phyloP scores from a whole-genome alignment of 495 filamentous ascomycete species.

The Aspergillus baeticus region DNA sequence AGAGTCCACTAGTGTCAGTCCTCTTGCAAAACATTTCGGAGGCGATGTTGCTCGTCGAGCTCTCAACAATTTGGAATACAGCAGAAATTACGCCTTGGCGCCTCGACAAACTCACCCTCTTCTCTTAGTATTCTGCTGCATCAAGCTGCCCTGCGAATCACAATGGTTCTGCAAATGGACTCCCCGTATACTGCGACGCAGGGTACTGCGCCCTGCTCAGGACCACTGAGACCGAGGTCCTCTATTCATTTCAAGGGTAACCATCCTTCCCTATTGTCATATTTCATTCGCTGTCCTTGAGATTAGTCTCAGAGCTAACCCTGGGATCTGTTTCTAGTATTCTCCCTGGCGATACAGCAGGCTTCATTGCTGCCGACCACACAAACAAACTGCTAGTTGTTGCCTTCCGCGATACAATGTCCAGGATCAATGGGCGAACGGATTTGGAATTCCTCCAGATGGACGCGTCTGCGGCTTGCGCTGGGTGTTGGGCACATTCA shows the following conservation, averaged over 20 bases:
- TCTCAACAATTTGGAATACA: background rate
- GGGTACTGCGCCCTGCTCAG: slow-evolving; percentile 55
- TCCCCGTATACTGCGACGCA: slow-evolving; percentile 47
- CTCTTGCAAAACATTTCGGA: too few relatives aligned
- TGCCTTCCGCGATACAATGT: slow-evolving; percentile 57
- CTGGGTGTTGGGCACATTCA: slow-evolving; percentile 37
- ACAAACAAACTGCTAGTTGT: slow-evolving; percentile 56
- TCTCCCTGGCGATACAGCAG: slow-evolving; percentile 53
- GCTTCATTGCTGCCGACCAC: slow-evolving; percentile 59
- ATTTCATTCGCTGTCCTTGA: background rate
- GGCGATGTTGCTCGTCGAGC: too few relatives aligned
- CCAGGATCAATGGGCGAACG: slow-evolving; percentile 58
- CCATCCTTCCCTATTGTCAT: background rate
- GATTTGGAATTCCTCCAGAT: slow-evolving; percentile 40
- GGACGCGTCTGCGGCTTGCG: slow-evolving; percentile 15
- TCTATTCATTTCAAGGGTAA: slow-evolving; percentile 53
- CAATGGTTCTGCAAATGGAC: slow-evolving; percentile 26
- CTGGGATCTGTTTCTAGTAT: slow-evolving; percentile 33
- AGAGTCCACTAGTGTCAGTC: too few relatives aligned
- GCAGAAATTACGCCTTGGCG: slow-evolving; percentile 1
- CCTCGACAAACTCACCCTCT: slow-evolving; percentile 2
- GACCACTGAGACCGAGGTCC: slow-evolving; percentile 46
- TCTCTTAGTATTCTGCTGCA: slow-evolving; percentile 56
- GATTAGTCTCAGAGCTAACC: background rate
- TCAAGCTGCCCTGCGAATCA: slow-evolving; percentile 54